Percentiles rank a stretch among this genome's conserved stretches.
phyloP scores from a whole-genome alignment of 345 rosid species.

The Populus tremula region DNA sequence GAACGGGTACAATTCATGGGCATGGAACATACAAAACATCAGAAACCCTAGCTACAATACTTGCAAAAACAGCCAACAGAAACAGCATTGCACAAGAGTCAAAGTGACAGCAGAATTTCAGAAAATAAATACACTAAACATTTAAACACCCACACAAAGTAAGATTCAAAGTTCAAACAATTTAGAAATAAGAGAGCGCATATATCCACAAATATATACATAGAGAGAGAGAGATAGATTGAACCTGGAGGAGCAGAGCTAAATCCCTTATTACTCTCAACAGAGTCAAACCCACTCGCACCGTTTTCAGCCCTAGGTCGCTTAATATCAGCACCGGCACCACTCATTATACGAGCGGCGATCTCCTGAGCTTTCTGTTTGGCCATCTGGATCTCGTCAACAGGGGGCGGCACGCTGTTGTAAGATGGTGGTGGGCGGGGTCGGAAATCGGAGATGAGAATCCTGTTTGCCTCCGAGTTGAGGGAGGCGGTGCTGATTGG shows the following conservation, averaged over 20 bases:
- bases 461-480: conserved; percentile 69
- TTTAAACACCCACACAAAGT: not conserved
- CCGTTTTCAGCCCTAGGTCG: conserved; percentile 83
- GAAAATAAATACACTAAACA: not conserved
- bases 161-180: not conserved
- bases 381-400: conserved; percentile 77
- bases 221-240: not conserved
- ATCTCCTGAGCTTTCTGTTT: conserved; percentile 89
- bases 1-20: not conserved
- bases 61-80: not conserved
- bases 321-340: conserved; percentile 57
- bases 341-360: conserved; percentile 73
- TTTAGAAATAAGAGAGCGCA: not conserved
- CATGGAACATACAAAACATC: not conserved
- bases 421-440: conserved; percentile 45
- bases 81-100: not conserved
- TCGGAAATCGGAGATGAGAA: conserved; percentile 71
- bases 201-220: not conserved
- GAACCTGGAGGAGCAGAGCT: conserved; percentile 47
- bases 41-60: not conserved
- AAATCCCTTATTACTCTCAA: conserved; percentile 45
- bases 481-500: conserved; percentile 48
- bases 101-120: not conserved
- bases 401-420: conserved; percentile 76
- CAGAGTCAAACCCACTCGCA: conserved; percentile 51